phyloP scores from a whole-genome alignment of 768 basidiomycete genomes.

The Leucocoprinus leucothites region DNA sequence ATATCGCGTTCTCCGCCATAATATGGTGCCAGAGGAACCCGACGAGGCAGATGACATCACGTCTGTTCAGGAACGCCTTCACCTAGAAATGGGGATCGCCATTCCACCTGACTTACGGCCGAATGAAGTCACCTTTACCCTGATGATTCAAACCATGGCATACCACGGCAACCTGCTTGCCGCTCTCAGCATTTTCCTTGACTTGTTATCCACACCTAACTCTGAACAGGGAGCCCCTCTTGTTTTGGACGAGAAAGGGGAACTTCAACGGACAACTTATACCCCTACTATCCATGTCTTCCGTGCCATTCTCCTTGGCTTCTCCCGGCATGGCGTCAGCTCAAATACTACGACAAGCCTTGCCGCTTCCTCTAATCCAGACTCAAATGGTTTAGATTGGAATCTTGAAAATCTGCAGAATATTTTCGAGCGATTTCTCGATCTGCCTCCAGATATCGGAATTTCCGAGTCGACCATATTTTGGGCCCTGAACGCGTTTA shows the following conservation, averaged over 20 bases:
- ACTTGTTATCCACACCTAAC: conserved; percentile 57
- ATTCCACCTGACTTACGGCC: conserved; percentile 45
- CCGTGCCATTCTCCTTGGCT: conserved; percentile 74
- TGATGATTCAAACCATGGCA: conserved; percentile 65
- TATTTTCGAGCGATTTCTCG: conserved; percentile 62
- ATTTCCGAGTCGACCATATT: conserved; percentile 50
- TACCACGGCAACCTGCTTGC: conserved; percentile 65
- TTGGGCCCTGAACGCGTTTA: conserved; percentile 69
- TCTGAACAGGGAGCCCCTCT: conserved; percentile 31
- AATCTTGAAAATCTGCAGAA: conserved; percentile 50
- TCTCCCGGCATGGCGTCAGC: conserved; percentile 53
- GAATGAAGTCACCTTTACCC: conserved; percentile 63
- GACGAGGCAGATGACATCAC: conserved; percentile 32
- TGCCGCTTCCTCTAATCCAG: conserved; percentile 3
- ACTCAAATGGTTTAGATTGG: conserved; percentile 41
- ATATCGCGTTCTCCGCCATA: conserved; percentile 62
- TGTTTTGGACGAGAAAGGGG: conserved; percentile 22
- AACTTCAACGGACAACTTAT: conserved; percentile 27
- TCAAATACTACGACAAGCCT: conserved; percentile 12
- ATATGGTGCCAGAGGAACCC: conserved; percentile 35
- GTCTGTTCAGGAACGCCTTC: conserved; percentile 33
- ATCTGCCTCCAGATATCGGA: conserved; percentile 41
- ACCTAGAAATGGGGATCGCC: conserved; percentile 42
- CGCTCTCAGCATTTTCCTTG: conserved; percentile 56
- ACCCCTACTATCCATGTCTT: conserved; percentile 53